A percentile compares a stretch with the other conserved stretches of the same genome.
These are phyloP conservation scores for Solanum chilense DNA, from an alignment of 257 asterid species.

Conservation along the genomic window DNA sequence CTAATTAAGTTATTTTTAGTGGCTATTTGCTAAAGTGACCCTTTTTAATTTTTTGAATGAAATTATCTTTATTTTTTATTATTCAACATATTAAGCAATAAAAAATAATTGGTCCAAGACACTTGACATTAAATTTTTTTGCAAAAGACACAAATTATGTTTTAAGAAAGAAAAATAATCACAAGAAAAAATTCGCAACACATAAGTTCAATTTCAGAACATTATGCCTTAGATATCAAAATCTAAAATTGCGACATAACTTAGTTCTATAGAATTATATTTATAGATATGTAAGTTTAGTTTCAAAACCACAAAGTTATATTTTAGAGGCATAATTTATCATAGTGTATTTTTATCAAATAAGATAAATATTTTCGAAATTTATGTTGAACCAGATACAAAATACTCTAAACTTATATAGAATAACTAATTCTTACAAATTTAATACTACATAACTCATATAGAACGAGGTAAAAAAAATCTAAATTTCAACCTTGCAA, in stretches of 20 bases:
- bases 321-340: neutral
- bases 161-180: no score
- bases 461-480: neutral
- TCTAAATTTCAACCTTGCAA: neutral
- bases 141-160: neutral
- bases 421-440: no score
- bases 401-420: neutral
- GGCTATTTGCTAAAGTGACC: neutral
- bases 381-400: neutral
- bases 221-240: neutral
- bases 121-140: neutral
- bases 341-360: neutral
- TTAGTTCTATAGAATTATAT: neutral
- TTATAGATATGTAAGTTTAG: neutral
- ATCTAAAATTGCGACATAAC: neutral
- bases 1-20: no score
- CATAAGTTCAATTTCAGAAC: neutral
- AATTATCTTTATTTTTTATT: no score
- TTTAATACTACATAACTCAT: neutral
- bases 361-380: no score
- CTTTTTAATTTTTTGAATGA: neutral
- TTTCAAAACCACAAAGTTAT: neutral
- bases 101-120: neutral
- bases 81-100: neutral
- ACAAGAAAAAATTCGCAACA: no score